phyloP scores from a whole-genome alignment of 1,139 yeast genomes.

The Blastobotrys elegans region DNA sequence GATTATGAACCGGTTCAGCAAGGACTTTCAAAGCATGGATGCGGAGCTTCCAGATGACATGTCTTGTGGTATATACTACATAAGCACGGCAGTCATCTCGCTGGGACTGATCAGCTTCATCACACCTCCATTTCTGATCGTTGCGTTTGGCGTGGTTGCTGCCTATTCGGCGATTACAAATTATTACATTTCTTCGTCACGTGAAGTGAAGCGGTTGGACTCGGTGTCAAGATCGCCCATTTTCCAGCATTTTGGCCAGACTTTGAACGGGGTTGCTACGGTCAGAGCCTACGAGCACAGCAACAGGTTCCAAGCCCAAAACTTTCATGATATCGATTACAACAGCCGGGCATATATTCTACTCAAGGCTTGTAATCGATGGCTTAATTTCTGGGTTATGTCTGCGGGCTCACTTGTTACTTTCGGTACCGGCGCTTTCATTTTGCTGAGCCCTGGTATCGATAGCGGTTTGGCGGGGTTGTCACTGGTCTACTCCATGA shows the following conservation, averaged over 20 bases:
- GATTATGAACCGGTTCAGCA: background rate
- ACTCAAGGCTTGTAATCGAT: slow-evolving; percentile 96
- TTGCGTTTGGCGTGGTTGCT: background rate
- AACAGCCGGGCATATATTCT: slow-evolving; percentile 90
- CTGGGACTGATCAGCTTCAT: slow-evolving; percentile 53
- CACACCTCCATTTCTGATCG: slow-evolving; percentile 5
- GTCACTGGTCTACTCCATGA: slow-evolving; percentile 86
- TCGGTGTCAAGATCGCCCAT: slow-evolving; percentile 74
- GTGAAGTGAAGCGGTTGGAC: slow-evolving; percentile 76
- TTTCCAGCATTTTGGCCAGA: slow-evolving; percentile 74
- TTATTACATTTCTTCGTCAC: slow-evolving; percentile 70
- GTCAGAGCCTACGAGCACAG: slow-evolving; percentile 82
- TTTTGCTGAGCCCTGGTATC: slow-evolving; percentile 66
- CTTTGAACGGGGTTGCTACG: too few relatives aligned
- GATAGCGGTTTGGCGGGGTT: slow-evolving; percentile 92
- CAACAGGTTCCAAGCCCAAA: slow-evolving; percentile 69
- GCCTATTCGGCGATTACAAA: slow-evolving; percentile 51
- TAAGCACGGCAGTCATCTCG: slow-evolving; percentile 60
- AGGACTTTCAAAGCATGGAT: background rate
- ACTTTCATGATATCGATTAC: slow-evolving; percentile 58
- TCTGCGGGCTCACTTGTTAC: slow-evolving; percentile 83
- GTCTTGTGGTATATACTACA: slow-evolving; percentile 75
- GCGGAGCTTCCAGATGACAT: slow-evolving; percentile 74
- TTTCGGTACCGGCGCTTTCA: slow-evolving; percentile 78
- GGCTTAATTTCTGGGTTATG: slow-evolving; percentile 84